Evolutionary conservation across 768 basidiomycete species (phyloP).

Genomic region (Cystobasidium tubakii): DNA sequence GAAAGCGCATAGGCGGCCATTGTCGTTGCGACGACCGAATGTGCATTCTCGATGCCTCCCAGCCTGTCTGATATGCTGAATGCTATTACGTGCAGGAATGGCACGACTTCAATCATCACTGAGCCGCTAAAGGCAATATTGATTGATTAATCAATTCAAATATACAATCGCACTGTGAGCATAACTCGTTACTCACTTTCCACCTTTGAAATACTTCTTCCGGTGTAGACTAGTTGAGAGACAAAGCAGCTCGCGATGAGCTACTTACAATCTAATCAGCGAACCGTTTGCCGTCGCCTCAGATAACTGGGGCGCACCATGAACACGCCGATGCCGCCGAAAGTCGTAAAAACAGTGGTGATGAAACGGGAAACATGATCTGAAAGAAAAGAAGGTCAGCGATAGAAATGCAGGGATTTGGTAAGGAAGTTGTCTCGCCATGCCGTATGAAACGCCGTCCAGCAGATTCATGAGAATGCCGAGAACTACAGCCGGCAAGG

Average conservation of each 20-base stretch:
- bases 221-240: slow-evolving; percentile 74
- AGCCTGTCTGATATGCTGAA: slow-evolving; percentile 71
- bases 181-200: slow-evolving; percentile 56
- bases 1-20: slow-evolving; percentile 80
- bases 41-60: slow-evolving; percentile 63
- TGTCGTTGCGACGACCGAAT: slow-evolving; percentile 80
- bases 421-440: slow-evolving; percentile 58
- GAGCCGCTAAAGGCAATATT: slow-evolving; percentile 47
- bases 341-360: slow-evolving; percentile 64
- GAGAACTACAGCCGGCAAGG: slow-evolving; percentile 71
- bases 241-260: slow-evolving; percentile 54
- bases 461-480: slow-evolving; percentile 81
- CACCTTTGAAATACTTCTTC: slow-evolving; percentile 82
- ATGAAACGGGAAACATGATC: slow-evolving; percentile 80
- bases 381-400: neutral
- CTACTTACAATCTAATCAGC: neutral
- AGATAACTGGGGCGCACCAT: slow-evolving; percentile 64
- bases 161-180: neutral
- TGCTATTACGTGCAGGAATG: slow-evolving; percentile 84
- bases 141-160: neutral
- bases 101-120: slow-evolving; percentile 95
- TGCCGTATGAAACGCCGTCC: slow-evolving; percentile 92
- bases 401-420: no score
- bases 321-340: slow-evolving; percentile 84
- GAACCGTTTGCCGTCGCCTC: no score